Evolutionary conservation across 2,329 filamentous ascomycete species (phyloP).

Genomic region (Clathrospora elynae): DNA sequence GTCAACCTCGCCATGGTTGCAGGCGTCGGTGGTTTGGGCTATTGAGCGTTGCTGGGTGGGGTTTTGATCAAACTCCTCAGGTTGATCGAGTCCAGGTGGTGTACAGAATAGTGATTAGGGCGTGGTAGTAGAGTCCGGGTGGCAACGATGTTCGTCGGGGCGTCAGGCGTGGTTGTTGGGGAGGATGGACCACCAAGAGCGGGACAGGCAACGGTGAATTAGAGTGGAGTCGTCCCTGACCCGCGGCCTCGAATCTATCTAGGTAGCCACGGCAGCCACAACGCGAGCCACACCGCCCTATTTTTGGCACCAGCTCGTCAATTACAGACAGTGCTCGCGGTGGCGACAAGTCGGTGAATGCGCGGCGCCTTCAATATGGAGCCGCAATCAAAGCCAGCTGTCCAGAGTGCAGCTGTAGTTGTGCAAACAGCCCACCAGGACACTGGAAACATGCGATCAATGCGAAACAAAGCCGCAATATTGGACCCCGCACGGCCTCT

Average conservation of each 20-base stretch:
- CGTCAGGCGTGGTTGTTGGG: constrained; percentile 5
- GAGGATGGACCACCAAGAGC: constrained; percentile 16
- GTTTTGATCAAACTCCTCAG: constrained; percentile 22
- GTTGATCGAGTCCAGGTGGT: constrained; percentile 12
- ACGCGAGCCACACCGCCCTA: neutral
- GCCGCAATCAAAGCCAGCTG: too few relatives aligned
- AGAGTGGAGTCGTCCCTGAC: constrained; percentile 16
- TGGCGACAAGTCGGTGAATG: too few relatives aligned
- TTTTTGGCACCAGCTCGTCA: neutral
- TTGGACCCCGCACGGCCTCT: too few relatives aligned
- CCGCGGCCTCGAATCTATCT: constrained; percentile 8
- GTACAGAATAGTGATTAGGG: constrained; percentile 14
- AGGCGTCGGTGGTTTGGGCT: constrained; percentile 16
- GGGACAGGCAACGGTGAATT: constrained; percentile 21
- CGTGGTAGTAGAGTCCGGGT: constrained; percentile 1
- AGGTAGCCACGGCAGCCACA: constrained; percentile 18
- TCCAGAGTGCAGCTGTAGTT: too few relatives aligned
- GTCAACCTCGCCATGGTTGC: constrained; percentile 31
- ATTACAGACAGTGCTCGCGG: neutral
- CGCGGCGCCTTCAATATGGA: too few relatives aligned
- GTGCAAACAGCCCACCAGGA: too few relatives aligned
- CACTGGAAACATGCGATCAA: too few relatives aligned
- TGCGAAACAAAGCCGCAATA: too few relatives aligned
- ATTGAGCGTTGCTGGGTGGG: constrained; percentile 12
- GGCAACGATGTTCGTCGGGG: constrained; percentile 2